Base-by-base conservation (phyloP, 345 rosid genomes). In the Eutrema heterophyllum region DNA sequence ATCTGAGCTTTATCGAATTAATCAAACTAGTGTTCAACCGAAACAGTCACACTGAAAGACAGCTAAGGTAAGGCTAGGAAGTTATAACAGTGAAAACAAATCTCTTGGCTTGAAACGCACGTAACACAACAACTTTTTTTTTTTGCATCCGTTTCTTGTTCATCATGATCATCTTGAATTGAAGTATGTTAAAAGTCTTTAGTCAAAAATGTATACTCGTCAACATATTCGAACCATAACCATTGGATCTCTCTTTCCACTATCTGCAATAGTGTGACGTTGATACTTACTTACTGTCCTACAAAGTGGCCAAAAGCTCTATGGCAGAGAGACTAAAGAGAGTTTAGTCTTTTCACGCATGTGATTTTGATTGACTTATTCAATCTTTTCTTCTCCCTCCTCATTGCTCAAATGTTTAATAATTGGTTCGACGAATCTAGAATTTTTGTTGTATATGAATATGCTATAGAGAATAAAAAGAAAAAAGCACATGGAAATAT, bases 311-410 rank as follows among this genome's bases (percentile, higher is more conserved):
- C 63, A 45, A 68, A 75, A 75, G 55, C 72, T 74, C 36, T 40
- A 16, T 57, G 38, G 54, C 9, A 49, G 66, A 49, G 45, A 66
- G 60, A 48, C 67, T 14, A 66, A 74, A 41, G 57, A 84, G 86
- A 81, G 87, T 88, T 81, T 43, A 81, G 86, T 80, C 85, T 79
- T 79, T 78, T 78, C 83, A 81, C 86, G 90, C 82, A 70, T 76
- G 70, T 54, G 70, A 35, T 36, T 72, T 70, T 76, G 67, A 76
- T 70, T 64, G 76, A 70, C 71, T 76, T 54, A 13, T 39, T 41
- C 48, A 41, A 29, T 29, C 32, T 29, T 29, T 5, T 29, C n/a
- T 29, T 29, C 32, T 29, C 32, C 32, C 32, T 29, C 12, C 49
- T 67, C 67, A 66, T 59, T 75, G 62, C 52, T 39, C 71, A 18